Conservation (phyloP, 2,329 filamentous ascomycete species). For the Aspergillus proliferans region DNA sequence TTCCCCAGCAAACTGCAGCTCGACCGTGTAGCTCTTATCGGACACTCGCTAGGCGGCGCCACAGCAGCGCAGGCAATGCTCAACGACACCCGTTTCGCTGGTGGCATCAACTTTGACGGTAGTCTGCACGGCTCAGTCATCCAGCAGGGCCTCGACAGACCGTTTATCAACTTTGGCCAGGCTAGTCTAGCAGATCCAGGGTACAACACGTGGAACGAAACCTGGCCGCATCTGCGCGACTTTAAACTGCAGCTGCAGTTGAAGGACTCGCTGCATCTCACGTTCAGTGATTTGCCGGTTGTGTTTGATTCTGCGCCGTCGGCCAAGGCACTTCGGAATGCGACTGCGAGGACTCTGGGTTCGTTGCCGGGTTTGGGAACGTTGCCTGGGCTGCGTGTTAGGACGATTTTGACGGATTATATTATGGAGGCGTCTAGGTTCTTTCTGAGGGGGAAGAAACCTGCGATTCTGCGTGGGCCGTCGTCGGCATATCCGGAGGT, state of each 20-base stretch:
- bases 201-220: conserved; percentile 4
- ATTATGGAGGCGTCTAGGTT: conserved; percentile 12
- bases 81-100: conserved; percentile 17
- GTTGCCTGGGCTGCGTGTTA: conserved; percentile 8
- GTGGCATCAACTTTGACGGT: conserved; percentile 33
- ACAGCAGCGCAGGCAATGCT: conserved; percentile 19
- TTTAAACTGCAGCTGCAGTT: conserved; percentile 1
- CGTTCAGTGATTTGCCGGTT: conserved; percentile 14
- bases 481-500: conserved; percentile 10
- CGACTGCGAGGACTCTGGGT: not conserved
- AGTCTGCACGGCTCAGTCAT: conserved; percentile 15
- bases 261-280: conserved; percentile 7
- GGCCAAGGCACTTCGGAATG: not conserved
- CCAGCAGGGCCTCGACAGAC: not conserved
- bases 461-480: conserved; percentile 9
- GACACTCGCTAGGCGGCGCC: conserved; percentile 34
- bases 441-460: conserved; percentile 5
- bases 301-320: conserved; percentile 5
- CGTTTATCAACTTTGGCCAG: not conserved
- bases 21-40: conserved; percentile 16
- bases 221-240: conserved; percentile 1
- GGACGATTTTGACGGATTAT: conserved; percentile 11
- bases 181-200: not conserved
- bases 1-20: conserved; percentile 1
- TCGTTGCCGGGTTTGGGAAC: conserved; percentile 7